Percentiles rank a stretch among this genome's conserved stretches.
Evolutionary conservation across 2,329 filamentous ascomycete genomes (phyloP).

Genomic region (Dothistroma septosporum): DNA sequence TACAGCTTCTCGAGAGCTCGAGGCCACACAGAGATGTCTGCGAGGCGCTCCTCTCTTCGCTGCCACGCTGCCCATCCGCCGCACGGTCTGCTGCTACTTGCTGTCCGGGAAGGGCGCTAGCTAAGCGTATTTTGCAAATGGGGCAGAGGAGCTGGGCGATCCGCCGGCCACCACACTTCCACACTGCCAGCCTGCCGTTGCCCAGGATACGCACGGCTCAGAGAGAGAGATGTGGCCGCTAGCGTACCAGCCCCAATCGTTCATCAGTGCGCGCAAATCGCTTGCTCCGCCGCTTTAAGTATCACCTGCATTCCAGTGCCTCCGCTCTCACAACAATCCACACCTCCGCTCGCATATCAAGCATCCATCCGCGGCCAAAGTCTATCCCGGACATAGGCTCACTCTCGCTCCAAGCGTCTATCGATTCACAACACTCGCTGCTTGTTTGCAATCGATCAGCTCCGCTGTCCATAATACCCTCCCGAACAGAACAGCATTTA

Average conservation of each 20-base stretch:
- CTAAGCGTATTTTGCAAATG: slow-evolving; percentile 2
- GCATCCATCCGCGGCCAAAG: slow-evolving; percentile 14
- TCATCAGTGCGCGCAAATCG: slow-evolving; percentile 12
- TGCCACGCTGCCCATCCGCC: neutral
- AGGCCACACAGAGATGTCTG: neutral
- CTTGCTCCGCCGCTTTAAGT: slow-evolving; percentile 18
- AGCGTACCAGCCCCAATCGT: slow-evolving; percentile 16
- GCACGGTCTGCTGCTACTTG: neutral
- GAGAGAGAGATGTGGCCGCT: neutral
- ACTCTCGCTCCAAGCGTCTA: slow-evolving; percentile 28
- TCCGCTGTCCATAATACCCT: slow-evolving; percentile 25
- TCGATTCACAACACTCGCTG: slow-evolving; percentile 18
- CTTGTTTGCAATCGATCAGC: slow-evolving; percentile 10
- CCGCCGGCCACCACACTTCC: neutral
- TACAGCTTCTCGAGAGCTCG: neutral
- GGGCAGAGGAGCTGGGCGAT: slow-evolving; percentile 5
- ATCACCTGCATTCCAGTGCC: slow-evolving; percentile 22
- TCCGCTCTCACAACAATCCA: slow-evolving; percentile 20
- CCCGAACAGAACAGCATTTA: slow-evolving; percentile 20
- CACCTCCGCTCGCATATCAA: slow-evolving; percentile 16
- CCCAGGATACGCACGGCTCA: slow-evolving; percentile 9
- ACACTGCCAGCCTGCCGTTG: too few species aligned
- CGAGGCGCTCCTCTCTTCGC: neutral
- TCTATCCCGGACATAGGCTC: slow-evolving; percentile 25
- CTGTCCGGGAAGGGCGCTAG: slow-evolving; percentile 6